Evolutionary conservation across 2,329 filamentous ascomycete species (phyloP), one percentile per base, ranked within the genome.

Genomic region (Fusarium sp.): DNA sequence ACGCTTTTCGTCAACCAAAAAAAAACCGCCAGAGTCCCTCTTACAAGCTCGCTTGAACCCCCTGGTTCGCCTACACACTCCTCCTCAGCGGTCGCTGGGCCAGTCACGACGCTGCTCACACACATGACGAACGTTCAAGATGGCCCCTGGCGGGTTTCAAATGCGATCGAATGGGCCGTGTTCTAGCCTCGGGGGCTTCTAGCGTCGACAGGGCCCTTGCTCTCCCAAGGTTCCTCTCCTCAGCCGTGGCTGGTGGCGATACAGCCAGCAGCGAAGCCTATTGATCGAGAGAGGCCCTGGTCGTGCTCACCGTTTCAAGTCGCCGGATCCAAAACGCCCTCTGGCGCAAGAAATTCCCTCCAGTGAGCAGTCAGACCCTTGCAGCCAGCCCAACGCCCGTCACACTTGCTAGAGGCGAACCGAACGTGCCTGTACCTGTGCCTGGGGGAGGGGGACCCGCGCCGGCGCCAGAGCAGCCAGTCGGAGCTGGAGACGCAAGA

Each of bases 1-100:
- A 62, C 29, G 36, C 55, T 51, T 12, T 35, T 35, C 46, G 35
- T 53, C 59, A 61, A 69, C 60, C 60, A 59, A 66, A 60, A 62
- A 59, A 66, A 60, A 62, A 62, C 67, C 59, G 53, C 73, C 24
- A 46, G 29, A 57, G 55, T 36, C 51, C 51, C 67, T 77, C 73
- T 66, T 57, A 73, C 75, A 77, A 70, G 60, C 69, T 71, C 73
- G 72, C 67, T 71, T 70, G 74, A 74, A 58, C 69, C 72, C 53
- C 69, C 71, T 74, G 69, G 65, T 64, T 40, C 51, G 20, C 14
- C 36, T 44, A 22, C 33, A 35, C 24, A 14, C 33, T 12, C 51
- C 59, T 24, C 35, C 22, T 35, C 24, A 29, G 42, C 44, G 35
- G 44, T 29, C 35, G 27, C 20, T 51, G n/a, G 44, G 46, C 71